Conservation (phyloP, 2,329 filamentous ascomycete genomes). For the Orbilia ellipsospora region DNA sequence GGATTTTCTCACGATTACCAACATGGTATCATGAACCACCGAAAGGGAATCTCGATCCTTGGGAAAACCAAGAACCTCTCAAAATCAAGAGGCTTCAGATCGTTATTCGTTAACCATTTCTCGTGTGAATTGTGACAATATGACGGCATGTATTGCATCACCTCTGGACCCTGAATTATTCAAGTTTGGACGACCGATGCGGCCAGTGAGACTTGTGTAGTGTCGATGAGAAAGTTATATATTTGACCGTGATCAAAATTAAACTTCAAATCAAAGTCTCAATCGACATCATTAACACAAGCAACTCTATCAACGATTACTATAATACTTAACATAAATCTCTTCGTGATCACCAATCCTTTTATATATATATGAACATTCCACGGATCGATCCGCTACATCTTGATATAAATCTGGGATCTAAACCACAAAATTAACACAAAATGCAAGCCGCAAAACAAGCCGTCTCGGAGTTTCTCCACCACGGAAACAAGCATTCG, state of each 20-base stretch:
- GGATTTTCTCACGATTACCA: conserved; percentile 13
- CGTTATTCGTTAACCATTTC: neutral
- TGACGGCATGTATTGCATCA: conserved; percentile 40
- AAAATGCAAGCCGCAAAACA: conserved; percentile 47
- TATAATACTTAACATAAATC: too few species aligned
- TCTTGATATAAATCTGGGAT: too few species aligned
- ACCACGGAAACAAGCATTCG: conserved; percentile 44
- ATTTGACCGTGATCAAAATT: conserved; percentile 7
- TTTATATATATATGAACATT: too few species aligned
- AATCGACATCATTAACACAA: neutral
- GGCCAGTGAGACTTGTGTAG: too few species aligned
- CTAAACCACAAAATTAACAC: neutral
- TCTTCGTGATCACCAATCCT: too few species aligned
- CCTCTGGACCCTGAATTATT: neutral
- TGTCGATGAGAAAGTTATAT: conserved; percentile 26
- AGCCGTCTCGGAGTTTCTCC: conserved; percentile 42
- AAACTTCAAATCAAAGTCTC: neutral
- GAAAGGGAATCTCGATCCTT: neutral
- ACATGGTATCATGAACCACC: neutral
- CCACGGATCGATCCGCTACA: too few species aligned
- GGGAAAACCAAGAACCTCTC: neutral
- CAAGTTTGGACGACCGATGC: too few species aligned
- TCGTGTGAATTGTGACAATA: neutral
- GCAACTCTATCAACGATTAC: too few species aligned
- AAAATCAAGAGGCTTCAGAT: conserved; percentile 5